A percentile compares a stretch with the other conserved stretches of the same genome.
Evolutionary conservation across 805 yeast genomes (phyloP).

Genomic region (Teunomyces tritomae): DNA sequence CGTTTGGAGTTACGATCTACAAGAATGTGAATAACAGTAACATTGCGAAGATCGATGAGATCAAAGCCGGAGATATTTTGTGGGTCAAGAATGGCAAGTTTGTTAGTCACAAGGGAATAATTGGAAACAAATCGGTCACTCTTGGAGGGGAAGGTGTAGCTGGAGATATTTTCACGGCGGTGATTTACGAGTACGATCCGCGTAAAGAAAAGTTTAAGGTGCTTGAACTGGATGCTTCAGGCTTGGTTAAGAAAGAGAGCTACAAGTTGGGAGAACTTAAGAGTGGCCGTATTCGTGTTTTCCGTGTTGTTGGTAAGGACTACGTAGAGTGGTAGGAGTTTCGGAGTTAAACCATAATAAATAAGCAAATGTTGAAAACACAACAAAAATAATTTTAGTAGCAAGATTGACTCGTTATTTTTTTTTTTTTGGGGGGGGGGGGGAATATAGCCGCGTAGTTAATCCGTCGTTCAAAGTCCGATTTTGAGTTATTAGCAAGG

Average conservation of each 20-base stretch:
- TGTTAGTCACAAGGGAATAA: constrained; percentile 58
- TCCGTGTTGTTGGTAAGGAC: constrained; percentile 71
- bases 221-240: constrained; percentile 50
- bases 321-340: constrained; percentile 64
- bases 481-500: not conserved
- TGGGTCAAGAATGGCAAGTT: constrained; percentile 76
- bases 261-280: constrained; percentile 72
- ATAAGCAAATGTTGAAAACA: not conserved
- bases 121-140: constrained; percentile 36
- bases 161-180: constrained; percentile 37
- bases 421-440: no score
- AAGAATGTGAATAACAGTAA: constrained; percentile 39
- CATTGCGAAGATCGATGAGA: constrained; percentile 55
- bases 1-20: constrained; percentile 74
- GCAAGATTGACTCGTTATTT: no score
- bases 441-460: not conserved
- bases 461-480: not conserved
- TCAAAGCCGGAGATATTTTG: constrained; percentile 81
- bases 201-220: constrained; percentile 70
- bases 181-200: constrained; percentile 73
- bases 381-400: no score
- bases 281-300: constrained; percentile 76
- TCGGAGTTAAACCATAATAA: not conserved
- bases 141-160: constrained; percentile 52
- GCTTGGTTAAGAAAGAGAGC: constrained; percentile 56